phyloP scores from a whole-genome alignment of 352 stramenopile species.

The Pythium guiyangense region DNA sequence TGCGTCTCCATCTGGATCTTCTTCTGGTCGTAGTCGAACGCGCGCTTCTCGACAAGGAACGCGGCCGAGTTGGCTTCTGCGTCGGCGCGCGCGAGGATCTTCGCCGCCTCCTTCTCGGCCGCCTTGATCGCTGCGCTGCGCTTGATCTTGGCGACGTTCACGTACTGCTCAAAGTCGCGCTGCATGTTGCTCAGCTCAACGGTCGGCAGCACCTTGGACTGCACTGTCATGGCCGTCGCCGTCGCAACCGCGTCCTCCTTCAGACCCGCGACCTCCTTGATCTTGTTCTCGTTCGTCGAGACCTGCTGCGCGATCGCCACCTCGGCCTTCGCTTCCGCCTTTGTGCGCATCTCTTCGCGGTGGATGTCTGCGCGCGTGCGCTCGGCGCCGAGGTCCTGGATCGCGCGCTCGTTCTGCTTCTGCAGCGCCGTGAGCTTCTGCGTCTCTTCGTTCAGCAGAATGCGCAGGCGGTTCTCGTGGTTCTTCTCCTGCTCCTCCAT shows the following conservation, averaged over 20 bases:
- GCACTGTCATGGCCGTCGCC: conserved; percentile 44
- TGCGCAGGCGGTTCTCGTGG: too few relatives aligned
- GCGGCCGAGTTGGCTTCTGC: conserved; percentile 51
- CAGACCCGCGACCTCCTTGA: conserved; percentile 62
- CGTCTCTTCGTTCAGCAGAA: too few relatives aligned
- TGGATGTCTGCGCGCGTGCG: too few relatives aligned
- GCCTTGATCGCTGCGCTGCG: conserved; percentile 60
- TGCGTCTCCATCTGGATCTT: too few relatives aligned
- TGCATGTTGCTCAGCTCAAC: conserved; percentile 57
- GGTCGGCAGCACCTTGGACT: conserved; percentile 49
- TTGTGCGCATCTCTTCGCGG: too few relatives aligned
- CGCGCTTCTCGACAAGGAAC: conserved; percentile 70
- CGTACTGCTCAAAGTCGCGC: conserved; percentile 62
- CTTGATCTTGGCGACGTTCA: conserved; percentile 57
- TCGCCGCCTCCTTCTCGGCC: conserved; percentile 47
- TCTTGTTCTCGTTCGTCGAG: conserved; percentile 54
- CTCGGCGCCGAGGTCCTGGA: too few relatives aligned
- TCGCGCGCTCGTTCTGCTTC: too few relatives aligned
- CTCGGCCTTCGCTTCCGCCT: conserved; percentile 66
- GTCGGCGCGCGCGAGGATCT: conserved; percentile 49
- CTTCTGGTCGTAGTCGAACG: conserved; percentile 76
- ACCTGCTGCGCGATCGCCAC: conserved; percentile 65
- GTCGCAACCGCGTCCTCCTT: conserved; percentile 63
- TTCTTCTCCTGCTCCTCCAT: too few relatives aligned
- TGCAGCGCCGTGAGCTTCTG: too few relatives aligned